Conservation (phyloP, 1,284 basidiomycete genomes). For the Heliocybe sulcata region DNA sequence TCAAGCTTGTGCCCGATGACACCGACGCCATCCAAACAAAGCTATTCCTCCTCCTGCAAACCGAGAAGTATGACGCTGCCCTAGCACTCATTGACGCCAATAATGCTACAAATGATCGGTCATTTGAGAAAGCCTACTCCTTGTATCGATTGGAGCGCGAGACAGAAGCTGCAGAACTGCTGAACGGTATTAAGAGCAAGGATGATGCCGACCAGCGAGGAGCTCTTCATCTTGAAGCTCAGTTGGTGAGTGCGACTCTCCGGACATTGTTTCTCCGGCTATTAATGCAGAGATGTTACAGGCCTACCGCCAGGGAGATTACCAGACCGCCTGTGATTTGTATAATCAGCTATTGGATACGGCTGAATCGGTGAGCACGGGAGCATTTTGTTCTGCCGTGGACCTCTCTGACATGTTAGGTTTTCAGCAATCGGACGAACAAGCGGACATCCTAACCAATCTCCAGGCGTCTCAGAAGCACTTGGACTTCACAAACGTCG, state of each 20-base stretch:
- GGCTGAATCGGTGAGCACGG: conserved; percentile 54
- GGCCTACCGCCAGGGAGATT: conserved; percentile 74
- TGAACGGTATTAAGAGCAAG: conserved; percentile 41
- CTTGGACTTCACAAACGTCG: conserved; percentile 72
- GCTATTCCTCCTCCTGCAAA: conserved; percentile 77
- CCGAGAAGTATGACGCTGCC: conserved; percentile 66
- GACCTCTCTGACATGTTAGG: neutral
- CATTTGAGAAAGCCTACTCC: conserved; percentile 76
- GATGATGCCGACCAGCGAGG: conserved; percentile 48
- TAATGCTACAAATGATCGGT: conserved; percentile 23
- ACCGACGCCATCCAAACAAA: conserved; percentile 72
- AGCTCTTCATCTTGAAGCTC: conserved; percentile 76
- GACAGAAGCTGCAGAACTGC: conserved; percentile 49
- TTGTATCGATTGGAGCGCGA: conserved; percentile 76
- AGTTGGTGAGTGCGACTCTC: conserved; percentile 50
- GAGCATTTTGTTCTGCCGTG: neutral
- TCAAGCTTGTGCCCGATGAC: conserved; percentile 62
- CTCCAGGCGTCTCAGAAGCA: conserved; percentile 72
- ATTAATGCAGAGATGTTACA: conserved; percentile 19
- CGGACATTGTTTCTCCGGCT: conserved; percentile 1
- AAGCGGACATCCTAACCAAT: conserved; percentile 80
- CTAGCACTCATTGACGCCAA: conserved; percentile 40
- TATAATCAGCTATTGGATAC: conserved; percentile 77
- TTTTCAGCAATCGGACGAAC: conserved; percentile 72
- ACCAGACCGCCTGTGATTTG: conserved; percentile 62